phyloP scores from a whole-genome alignment of 2,329 filamentous ascomycete species.

The Zymoseptoria passerinii region DNA sequence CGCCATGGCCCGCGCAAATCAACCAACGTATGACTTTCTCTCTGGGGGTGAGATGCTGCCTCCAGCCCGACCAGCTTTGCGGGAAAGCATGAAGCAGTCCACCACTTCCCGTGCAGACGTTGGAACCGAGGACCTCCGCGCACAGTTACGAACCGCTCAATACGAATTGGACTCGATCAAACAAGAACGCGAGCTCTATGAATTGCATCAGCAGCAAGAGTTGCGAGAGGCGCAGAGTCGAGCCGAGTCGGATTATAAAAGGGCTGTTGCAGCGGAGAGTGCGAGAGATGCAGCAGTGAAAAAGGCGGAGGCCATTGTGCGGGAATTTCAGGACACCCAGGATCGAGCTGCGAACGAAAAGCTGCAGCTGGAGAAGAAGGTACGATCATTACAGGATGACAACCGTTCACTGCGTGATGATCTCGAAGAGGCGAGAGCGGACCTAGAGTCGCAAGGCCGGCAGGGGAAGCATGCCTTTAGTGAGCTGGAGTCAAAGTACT shows the following conservation, averaged over 20 bases:
- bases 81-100: slow-evolving; percentile 39
- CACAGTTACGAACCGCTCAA: slow-evolving; percentile 76
- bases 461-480: slow-evolving; percentile 52
- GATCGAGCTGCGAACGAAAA: slow-evolving; percentile 49
- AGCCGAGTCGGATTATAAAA: slow-evolving; percentile 78
- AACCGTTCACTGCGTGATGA: slow-evolving; percentile 71
- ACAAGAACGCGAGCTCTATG: slow-evolving; percentile 74
- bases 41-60: slow-evolving; percentile 33
- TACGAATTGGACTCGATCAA: slow-evolving; percentile 83
- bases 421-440: slow-evolving; percentile 71
- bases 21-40: slow-evolving; percentile 43
- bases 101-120: slow-evolving; percentile 28
- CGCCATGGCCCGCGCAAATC: slow-evolving; percentile 28
- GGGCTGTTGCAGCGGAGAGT: slow-evolving; percentile 48
- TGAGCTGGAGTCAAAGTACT: slow-evolving; percentile 54
- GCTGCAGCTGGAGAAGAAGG: slow-evolving; percentile 46
- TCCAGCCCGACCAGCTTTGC: slow-evolving; percentile 30
- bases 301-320: slow-evolving; percentile 47
- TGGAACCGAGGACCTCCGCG: slow-evolving; percentile 70
- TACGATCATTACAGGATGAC: slow-evolving; percentile 56
- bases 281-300: slow-evolving; percentile 42
- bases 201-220: slow-evolving; percentile 73
- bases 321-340: slow-evolving; percentile 48
- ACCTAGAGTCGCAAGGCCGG: slow-evolving; percentile 59
- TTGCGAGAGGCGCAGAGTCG: slow-evolving; percentile 69